Evolutionary conservation across 371 early-diverging fungal species (phyloP).

Genomic region (Dinochytrium kinnereticum): DNA sequence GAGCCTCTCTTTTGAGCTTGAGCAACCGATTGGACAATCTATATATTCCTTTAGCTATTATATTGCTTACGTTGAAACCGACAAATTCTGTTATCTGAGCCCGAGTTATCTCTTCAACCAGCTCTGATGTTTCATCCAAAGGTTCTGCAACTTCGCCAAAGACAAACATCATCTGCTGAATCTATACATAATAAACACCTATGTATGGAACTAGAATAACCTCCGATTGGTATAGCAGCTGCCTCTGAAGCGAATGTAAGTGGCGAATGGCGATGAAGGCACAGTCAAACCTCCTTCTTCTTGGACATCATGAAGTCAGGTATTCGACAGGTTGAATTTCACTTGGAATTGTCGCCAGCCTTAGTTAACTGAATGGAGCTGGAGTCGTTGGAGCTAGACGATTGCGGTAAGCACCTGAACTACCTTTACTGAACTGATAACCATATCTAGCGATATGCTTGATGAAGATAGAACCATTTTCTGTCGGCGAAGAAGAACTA

Average conservation of each 20-base stretch:
- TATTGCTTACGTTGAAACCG: slow-evolving; percentile 32
- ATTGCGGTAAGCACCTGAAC: background rate
- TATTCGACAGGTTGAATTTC: background rate
- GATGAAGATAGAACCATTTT: slow-evolving; percentile 4
- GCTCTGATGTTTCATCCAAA: slow-evolving; percentile 77
- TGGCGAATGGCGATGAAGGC: background rate
- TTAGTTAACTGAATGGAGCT: background rate
- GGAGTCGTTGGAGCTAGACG: no score
- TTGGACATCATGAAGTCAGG: background rate
- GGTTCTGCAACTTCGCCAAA: slow-evolving; percentile 95
- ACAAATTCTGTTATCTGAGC: slow-evolving; percentile 94
- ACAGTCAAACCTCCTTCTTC: background rate
- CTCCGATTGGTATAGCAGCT: slow-evolving; percentile 10
- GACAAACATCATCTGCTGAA: slow-evolving; percentile 98
- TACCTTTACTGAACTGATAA: background rate
- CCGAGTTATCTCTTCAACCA: slow-evolving; percentile 89
- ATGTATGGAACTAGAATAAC: background rate
- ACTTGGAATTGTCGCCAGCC: background rate
- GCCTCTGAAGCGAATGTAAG: background rate
- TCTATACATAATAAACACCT: slow-evolving; percentile 48
- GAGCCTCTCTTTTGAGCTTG: slow-evolving; percentile 85
- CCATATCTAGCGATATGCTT: slow-evolving; percentile 20
- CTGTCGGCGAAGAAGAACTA: slow-evolving; percentile 1
- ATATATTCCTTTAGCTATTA: background rate
- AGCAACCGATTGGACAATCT: slow-evolving; percentile 85